Base-by-base conservation (phyloP, 768 basidiomycete genomes). In the Lactifluus volemus region DNA sequence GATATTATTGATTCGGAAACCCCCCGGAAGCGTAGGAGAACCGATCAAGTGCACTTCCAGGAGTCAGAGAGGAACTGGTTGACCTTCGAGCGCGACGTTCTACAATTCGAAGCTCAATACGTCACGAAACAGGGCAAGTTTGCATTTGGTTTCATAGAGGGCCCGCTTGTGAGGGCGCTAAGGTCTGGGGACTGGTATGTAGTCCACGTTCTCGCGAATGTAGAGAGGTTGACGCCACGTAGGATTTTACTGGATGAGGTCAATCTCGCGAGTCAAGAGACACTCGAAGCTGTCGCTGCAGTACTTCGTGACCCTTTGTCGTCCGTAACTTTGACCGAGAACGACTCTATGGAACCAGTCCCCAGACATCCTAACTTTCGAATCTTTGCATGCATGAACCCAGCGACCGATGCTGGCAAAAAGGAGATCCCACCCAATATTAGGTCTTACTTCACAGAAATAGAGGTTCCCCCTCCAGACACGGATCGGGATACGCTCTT, bases 311-410 rank as follows among this genome's bases (percentile, higher is more conserved):
- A 86, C n/a, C 82, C 92, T 1, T 84, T 82, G 8, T 84, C 92
- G 0, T 98, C 96, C 1, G 87, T 99, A 66, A 91, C 93, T 0
- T 76, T 99, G 59, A 93, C 93, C 0, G 97, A 98, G 70, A 85
- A 94, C 70, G 96, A 95, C 0, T 88, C 92, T 10, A 73, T 98
- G 56, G 91, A 94, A 67, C 88, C 90, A 1, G 80, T 98, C 32
- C 86, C 87, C 52, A 88, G 97, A 0, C 97, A 99, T 71, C 85
- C 92, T 17, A 88, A 96, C 68, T 99, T 99, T 76, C 89, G 96
- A 19, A 79, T 98, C 5, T 98, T 98, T 68, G 94, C 94, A 4
- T 99, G 97, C 71, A 99, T 99, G 97, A 99, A 99, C 70, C 97
- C 97, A 5, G 97, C 97, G 0, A 99, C 95, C 4, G 97, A 99